Evolutionary conservation across 2,329 filamentous ascomycete species (phyloP), one percentile per base, ranked within the genome.

Genomic region (Dactylellina haptotyla): DNA sequence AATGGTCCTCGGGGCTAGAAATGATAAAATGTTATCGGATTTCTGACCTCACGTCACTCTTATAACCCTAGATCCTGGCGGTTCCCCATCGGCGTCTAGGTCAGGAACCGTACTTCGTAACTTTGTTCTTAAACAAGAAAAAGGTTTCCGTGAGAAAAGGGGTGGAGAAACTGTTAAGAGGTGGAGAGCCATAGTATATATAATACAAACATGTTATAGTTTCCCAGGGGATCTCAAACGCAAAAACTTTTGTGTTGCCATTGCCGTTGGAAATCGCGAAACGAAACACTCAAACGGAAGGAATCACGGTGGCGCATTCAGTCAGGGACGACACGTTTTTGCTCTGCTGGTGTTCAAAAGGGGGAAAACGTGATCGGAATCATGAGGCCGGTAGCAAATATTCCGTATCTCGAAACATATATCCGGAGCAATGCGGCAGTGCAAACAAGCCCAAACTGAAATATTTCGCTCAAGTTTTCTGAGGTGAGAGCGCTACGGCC

Each of bases 231-330:
- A 23, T 37, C 41, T 58, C 54, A 39, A 58, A 58, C 53, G 18
- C n/a, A 9, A 28, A 41, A 3, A 26, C 43, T 23, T 48, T 48
- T 66, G 53, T 45, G 63, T 59, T 67, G 63, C 43, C 32, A 30
- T 48, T 50, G 32, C 20, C 8, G 6, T n/a, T 41, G 23, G 16
- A 46, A 58, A 50, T 56, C 53, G 43, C 59, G 67, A 72, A 72
- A 72, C 67, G 59, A 72, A 72, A 72, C 67, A 72, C 67, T 72
- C 67, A 59, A 51, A 59, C 63, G 45, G 53, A 53, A 41, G 34
- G 53, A 57, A 57, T 57, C 53, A 67, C 53, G 32, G 63, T 43
- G 45, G 37, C 63, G 62, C 62, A 51, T 41, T 51, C 45, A 23
- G 23, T 59, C 54, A 67, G 63, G 53, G 53, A 67, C 63, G 51